Base-by-base conservation (phyloP, 495 filamentous ascomycete genomes). In the Cercophora sp. region DNA sequence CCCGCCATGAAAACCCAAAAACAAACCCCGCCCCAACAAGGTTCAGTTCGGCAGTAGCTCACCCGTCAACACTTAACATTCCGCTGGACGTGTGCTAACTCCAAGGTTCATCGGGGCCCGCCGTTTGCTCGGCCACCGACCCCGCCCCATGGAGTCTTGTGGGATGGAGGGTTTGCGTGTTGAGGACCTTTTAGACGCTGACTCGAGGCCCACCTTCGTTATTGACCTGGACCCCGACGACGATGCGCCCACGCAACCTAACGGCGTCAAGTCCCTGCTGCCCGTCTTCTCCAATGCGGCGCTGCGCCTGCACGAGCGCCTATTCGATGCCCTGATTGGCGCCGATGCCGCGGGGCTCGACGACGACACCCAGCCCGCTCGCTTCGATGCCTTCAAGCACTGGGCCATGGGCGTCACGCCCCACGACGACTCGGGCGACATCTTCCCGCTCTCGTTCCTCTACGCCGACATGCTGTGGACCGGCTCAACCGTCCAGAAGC, bases 201-300 rank as follows among this genome's bases (percentile, higher is more conserved):
- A 85, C 56, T 74, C 80, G 23, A 68, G 82, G 11, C 82, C 80
- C 20, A 84, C 81, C 8, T 85, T 86, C 57, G 73, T 86, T 44
- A 68, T 85, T 8, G 83, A 86, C 52, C 26, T 73, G 63, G 37
- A 79, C 79, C 54, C 59, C 65, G 19, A 57, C 25, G 80, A 77
- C 57, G 76, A 66, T 40, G 59, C 54, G 8, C 68, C 74, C 19
- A 57, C 54, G 10, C 73, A 68, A 2, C 11, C 36, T 15, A 61
- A 43, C 25, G 27, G 11, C 6, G 27, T 29, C 11, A 45, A 56
- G 29, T 51, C 67, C 29, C 62, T 82, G 16, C 65, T 75, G 8
- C 64, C 79, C 16, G 42, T 78, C 5, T 81, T 75, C 58, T 71
- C 71, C 15, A 84, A 83, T 59, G 58, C 66, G 13, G 63, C 76